These are phyloP conservation scores for Phytophthora podocarpi DNA, from an alignment of 352 stramenopile genomes.

Conservation along the genomic window DNA sequence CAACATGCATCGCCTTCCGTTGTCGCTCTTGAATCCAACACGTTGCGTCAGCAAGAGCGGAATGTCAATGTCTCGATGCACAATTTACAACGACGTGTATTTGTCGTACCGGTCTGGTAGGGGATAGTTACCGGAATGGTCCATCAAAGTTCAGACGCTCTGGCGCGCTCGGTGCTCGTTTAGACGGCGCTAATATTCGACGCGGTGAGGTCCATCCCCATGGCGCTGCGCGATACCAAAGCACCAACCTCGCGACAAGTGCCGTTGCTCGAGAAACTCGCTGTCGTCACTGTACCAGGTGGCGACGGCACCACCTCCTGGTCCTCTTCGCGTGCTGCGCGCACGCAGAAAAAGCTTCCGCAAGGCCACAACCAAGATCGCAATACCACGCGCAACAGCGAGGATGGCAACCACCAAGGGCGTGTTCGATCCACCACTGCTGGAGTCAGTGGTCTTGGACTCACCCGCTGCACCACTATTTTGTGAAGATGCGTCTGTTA, in stretches of 20 bases:
- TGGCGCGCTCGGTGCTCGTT: not conserved
- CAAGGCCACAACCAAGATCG: constrained; percentile 59
- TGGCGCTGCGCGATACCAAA: constrained; percentile 9
- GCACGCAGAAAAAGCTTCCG: constrained; percentile 63
- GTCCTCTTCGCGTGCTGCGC: constrained; percentile 44
- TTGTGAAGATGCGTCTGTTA: too few species aligned
- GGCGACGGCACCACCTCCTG: constrained; percentile 41
- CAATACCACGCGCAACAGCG: constrained; percentile 55
- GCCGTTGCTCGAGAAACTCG: constrained; percentile 13
- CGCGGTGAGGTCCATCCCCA: not conserved
- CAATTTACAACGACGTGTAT: not conserved
- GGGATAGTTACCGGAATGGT: not conserved
- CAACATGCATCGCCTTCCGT: too few species aligned
- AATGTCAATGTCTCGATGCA: not conserved
- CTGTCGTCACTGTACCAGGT: constrained; percentile 13
- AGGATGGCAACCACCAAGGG: constrained; percentile 70
- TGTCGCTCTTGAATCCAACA: not conserved
- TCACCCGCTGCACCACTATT: not conserved
- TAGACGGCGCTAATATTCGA: constrained; percentile 9
- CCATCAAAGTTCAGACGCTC: not conserved
- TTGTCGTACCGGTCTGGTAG: not conserved
- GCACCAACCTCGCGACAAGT: not conserved
- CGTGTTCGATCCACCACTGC: constrained; percentile 37
- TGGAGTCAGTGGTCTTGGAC: not conserved
- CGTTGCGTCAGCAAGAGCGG: not conserved